phyloP scores from a whole-genome alignment of 306 rosid species.

The Medicago ruthenica region DNA sequence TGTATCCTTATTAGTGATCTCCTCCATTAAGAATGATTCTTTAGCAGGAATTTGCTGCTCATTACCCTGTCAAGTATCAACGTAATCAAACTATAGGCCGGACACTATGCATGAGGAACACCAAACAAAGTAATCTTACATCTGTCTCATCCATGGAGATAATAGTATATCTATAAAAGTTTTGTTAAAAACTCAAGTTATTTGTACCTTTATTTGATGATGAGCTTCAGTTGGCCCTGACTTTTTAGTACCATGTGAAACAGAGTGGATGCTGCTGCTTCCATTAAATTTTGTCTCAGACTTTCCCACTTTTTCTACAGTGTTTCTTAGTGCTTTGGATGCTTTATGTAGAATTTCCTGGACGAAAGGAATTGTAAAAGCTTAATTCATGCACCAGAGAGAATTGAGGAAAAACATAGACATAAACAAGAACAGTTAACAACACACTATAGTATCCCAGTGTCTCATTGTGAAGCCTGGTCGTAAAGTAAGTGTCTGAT shows the following conservation, averaged over 20 bases:
- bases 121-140: neutral
- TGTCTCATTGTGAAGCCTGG: neutral
- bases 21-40: conserved; percentile 43
- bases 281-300: conserved; percentile 54
- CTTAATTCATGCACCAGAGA: conserved; percentile 36
- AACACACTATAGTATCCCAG: neutral
- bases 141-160: conserved; percentile 15
- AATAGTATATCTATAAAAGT: conserved; percentile 4
- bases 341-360: conserved; percentile 67
- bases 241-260: conserved; percentile 49
- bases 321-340: conserved; percentile 62
- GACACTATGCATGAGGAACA: conserved; percentile 14
- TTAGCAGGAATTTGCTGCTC: conserved; percentile 37
- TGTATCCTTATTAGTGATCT: conserved; percentile 38
- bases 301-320: conserved; percentile 53
- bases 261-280: conserved; percentile 45
- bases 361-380: conserved; percentile 19
- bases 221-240: conserved; percentile 50
- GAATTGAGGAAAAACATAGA: conserved; percentile 1
- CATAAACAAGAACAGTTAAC: conserved; percentile 20
- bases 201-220: conserved; percentile 59
- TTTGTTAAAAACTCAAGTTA: conserved; percentile 21
- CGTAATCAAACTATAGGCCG: conserved; percentile 20
- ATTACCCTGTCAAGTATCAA: conserved; percentile 23
- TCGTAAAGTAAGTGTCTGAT: neutral